These are phyloP conservation scores for Sporothrix inflata DNA, from an alignment of 2,329 filamentous ascomycete species.

Conservation along the genomic window DNA sequence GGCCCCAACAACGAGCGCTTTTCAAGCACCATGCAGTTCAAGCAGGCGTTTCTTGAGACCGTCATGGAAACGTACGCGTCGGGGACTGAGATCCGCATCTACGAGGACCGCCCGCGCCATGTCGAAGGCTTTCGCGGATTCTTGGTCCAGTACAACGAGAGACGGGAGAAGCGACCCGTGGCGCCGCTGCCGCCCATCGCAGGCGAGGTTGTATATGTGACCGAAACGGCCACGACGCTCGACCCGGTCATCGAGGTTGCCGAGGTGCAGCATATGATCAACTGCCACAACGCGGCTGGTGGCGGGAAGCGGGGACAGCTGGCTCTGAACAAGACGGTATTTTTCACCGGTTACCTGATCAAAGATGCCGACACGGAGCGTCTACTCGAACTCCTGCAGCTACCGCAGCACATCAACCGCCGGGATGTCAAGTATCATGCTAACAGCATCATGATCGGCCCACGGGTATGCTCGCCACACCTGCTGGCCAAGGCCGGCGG, in stretches of 20 bases:
- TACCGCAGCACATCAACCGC: constrained; percentile 60
- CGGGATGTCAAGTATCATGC: constrained; percentile 79
- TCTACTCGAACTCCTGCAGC: constrained; percentile 69
- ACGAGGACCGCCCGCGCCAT: constrained; percentile 68
- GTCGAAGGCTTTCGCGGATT: constrained; percentile 85
- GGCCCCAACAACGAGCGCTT: constrained; percentile 82
- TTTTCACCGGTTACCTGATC: constrained; percentile 92
- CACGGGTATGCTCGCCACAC: constrained; percentile 70
- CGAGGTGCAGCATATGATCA: constrained; percentile 87
- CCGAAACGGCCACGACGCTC: constrained; percentile 72
- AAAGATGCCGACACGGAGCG: constrained; percentile 69
- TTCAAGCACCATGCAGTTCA: constrained; percentile 84
- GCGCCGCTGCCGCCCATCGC: constrained; percentile 63
- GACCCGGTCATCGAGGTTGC: constrained; percentile 79
- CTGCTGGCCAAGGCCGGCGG: constrained; percentile 85
- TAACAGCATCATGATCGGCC: constrained; percentile 89
- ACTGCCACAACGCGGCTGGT: constrained; percentile 74
- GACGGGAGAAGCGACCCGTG: constrained; percentile 13
- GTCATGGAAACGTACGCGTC: constrained; percentile 83
- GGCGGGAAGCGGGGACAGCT: constrained; percentile 51
- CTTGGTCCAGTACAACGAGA: constrained; percentile 74
- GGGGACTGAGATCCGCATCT: constrained; percentile 80
- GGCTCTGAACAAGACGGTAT: constrained; percentile 81
- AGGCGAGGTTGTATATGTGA: constrained; percentile 84
- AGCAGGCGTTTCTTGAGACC: constrained; percentile 79